Conservation (phyloP, 129 eudicot species). For the Artemisia annua region DNA sequence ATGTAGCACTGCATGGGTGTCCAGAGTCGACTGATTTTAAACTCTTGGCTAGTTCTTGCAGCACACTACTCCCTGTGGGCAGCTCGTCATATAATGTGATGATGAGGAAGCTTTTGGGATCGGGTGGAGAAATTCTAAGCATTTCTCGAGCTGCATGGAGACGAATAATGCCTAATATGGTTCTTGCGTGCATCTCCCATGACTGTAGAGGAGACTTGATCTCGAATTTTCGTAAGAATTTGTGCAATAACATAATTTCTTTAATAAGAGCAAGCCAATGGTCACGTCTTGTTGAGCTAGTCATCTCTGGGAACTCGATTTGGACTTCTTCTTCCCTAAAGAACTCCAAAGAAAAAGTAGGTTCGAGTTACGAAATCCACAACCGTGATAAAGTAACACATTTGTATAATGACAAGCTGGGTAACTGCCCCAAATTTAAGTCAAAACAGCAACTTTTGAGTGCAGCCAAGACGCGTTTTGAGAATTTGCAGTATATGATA, state of each 20-base stretch:
- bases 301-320: slow-evolving; percentile 88
- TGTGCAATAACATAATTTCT: slow-evolving; percentile 72
- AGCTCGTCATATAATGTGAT: slow-evolving; percentile 67
- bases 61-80: slow-evolving; percentile 80
- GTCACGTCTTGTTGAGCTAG: slow-evolving; percentile 94
- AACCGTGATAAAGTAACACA: neutral
- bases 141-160: slow-evolving; percentile 96
- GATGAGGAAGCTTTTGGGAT: slow-evolving; percentile 72
- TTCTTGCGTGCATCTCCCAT: slow-evolving; percentile 94
- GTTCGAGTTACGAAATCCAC: neutral
- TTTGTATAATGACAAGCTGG: neutral
- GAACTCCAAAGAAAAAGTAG: neutral
- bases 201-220: slow-evolving; percentile 46
- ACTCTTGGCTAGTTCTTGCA: slow-evolving; percentile 67
- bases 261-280: slow-evolving; percentile 89
- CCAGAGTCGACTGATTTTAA: slow-evolving; percentile 42
- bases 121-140: slow-evolving; percentile 84
- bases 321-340: slow-evolving; percentile 68
- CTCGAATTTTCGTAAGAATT: slow-evolving; percentile 51
- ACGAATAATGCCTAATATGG: slow-evolving; percentile 77
- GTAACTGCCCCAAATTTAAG: neutral
- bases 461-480: too few relatives aligned
- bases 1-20: slow-evolving; percentile 79
- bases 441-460: too few relatives aligned
- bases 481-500: too few relatives aligned